phyloP scores from a whole-genome alignment of 1,284 basidiomycete genomes.

The Papiliotrema flavescens region DNA sequence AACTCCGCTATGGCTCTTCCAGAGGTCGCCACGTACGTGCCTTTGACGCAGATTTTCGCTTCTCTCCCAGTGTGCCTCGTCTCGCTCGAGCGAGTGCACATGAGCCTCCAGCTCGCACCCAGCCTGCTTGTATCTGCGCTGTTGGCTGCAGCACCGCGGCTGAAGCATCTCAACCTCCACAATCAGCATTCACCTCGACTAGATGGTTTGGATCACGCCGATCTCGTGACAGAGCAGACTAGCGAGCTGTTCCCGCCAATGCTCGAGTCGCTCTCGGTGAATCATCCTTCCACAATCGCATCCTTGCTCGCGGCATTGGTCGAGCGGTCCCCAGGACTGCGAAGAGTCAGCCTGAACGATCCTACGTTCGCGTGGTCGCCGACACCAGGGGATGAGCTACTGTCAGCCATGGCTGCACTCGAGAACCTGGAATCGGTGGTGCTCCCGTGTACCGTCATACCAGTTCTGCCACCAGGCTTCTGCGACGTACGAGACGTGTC shows the following conservation, averaged over 20 bases:
- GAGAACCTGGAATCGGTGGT: background rate
- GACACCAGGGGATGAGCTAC: background rate
- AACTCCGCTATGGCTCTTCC: background rate
- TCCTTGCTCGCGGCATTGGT: background rate
- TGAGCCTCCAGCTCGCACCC: background rate
- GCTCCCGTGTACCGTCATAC: background rate
- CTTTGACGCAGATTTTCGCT: background rate
- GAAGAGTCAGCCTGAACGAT: background rate
- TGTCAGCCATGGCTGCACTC: background rate
- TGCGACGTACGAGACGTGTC: background rate
- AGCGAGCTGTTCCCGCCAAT: too few relatives aligned
- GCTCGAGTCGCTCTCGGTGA: background rate
- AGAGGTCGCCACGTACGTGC: background rate
- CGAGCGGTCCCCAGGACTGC: background rate
- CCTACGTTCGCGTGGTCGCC: background rate
- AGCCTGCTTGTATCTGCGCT: background rate
- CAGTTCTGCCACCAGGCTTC: background rate
- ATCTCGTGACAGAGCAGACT: background rate
- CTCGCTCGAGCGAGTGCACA: background rate
- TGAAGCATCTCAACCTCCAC: background rate
- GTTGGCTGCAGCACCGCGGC: background rate
- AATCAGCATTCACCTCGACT: background rate
- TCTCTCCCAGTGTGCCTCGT: background rate
- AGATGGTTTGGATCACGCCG: background rate
- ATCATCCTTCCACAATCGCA: background rate